Base-by-base conservation (phyloP, 441 rosid species). In the Capsella rubella region DNA sequence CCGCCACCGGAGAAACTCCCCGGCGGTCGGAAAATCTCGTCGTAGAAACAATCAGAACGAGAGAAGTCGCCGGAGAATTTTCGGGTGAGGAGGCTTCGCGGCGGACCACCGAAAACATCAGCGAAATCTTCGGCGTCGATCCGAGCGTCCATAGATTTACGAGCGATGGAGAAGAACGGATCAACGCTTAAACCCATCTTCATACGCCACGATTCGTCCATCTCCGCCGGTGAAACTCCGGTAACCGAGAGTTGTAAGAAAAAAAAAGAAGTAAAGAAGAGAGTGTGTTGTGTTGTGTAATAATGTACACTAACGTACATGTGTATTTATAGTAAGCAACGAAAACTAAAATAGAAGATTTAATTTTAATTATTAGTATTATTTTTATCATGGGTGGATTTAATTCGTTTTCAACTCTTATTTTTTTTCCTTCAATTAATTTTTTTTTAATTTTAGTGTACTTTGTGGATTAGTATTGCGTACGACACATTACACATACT, bases 31-130 rank as follows among this genome's bases (percentile, higher is more conserved):
- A 88, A 90, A 71, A 93, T 67, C 80, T 88, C 93, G 74, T 87
- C 86, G 77, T 91, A 91, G 79, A 91, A 90, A 10, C 82, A 67
- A 21, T 74, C 37, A 1, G 95, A 78, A 15, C 82, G 72, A 3
- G 83, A 61, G 51, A 83, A 85, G 47, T 91, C 92, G 43, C 84
- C 85, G 40, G 96, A 85, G 69, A 84, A 84, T 79, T 85, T 87
- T 8, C 95, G 75, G 11, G 84, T 79, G 15, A 90, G 87, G 52
- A 90, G 71, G 37, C 82, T 87, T 73, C 88, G 73, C 0, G 98
- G 98, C 0, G 98, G 96, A 6, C 98, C 98, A 0, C 98, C 98
- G 58, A 87, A 91, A 2, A 91, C 98, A 74, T 93, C 98, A 29
- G 92, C 57, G 82, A 91, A 93, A 37, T 93, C 93, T 6, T 84